phyloP scores from a whole-genome alignment of 192 early-diverging fungal species.

The Umbelopsis vinacea region DNA sequence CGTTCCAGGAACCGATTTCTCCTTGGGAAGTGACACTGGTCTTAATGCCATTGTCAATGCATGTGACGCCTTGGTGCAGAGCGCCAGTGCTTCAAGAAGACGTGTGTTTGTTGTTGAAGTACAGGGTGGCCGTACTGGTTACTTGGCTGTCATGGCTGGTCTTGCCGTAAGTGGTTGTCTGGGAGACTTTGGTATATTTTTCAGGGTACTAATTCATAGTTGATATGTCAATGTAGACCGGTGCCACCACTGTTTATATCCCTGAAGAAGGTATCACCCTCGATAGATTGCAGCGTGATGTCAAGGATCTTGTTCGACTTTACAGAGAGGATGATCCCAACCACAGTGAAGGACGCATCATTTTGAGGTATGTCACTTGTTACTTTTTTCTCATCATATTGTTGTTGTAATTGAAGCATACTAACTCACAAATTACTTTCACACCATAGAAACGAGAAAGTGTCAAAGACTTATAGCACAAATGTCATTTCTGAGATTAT shows the following conservation, averaged over 20 bases:
- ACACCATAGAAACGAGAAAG: constrained; percentile 62
- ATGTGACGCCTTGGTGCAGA: constrained; percentile 92
- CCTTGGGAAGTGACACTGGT: constrained; percentile 93
- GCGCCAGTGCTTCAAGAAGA: constrained; percentile 86
- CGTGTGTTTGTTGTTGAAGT: constrained; percentile 97
- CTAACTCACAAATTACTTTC: neutral
- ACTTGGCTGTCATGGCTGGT: constrained; percentile 86
- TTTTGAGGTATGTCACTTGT: constrained; percentile 59
- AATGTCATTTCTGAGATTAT: constrained; percentile 85
- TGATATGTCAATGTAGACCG: constrained; percentile 44
- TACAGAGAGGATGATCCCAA: constrained; percentile 77
- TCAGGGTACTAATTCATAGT: neutral
- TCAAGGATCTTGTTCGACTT: constrained; percentile 76
- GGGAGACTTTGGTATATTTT: neutral
- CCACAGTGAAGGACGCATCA: constrained; percentile 82
- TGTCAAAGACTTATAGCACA: constrained; percentile 86
- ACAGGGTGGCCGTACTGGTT: constrained; percentile 95
- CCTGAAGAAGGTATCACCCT: constrained; percentile 91
- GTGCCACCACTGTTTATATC: constrained; percentile 91
- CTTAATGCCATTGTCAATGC: constrained; percentile 91
- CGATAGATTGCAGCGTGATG: constrained; percentile 80
- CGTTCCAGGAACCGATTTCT: constrained; percentile 95
- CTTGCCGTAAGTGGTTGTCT: constrained; percentile 53
- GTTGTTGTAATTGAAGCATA: neutral
- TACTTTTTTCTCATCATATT: neutral